These are phyloP conservation scores for Thalia dealbata DNA, from an alignment of 176 grass and related monocot genomes.

Conservation along the genomic window DNA sequence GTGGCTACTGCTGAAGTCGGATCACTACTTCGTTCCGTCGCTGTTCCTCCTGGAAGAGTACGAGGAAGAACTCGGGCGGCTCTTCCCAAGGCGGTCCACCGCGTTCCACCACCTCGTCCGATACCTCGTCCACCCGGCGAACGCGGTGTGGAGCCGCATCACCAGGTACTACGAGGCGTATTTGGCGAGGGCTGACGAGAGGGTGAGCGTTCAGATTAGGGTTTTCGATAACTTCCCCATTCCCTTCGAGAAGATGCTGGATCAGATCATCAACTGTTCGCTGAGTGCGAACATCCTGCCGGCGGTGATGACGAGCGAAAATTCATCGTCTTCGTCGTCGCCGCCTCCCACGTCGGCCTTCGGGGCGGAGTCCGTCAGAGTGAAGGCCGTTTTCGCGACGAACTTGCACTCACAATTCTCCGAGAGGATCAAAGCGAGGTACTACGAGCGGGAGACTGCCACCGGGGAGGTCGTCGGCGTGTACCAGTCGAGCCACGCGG, in stretches of 20 bases:
- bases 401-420: background rate
- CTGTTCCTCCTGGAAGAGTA: background rate
- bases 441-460: conserved; percentile 27
- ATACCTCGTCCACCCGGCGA: conserved; percentile 7
- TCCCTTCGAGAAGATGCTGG: background rate
- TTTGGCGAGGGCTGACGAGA: background rate
- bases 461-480: conserved; percentile 24
- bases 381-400: background rate
- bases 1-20: conserved; percentile 10
- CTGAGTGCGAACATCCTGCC: background rate
- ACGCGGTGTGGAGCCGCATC: background rate
- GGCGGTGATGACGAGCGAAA: background rate
- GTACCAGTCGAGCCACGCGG: conserved; percentile 38
- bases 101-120: conserved; percentile 3
- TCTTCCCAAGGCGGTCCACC: background rate
- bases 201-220: background rate
- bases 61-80: background rate
- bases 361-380: background rate
- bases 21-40: conserved; percentile 11
- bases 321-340: background rate
- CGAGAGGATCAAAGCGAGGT: conserved; percentile 1
- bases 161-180: conserved; percentile 3
- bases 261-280: conserved; percentile 1
- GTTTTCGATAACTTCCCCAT: background rate
- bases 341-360: too few species aligned